A percentile compares a stretch with the other conserved stretches of the same genome.
Evolutionary conservation across 805 yeast species (phyloP).

Genomic region (Sugiyamaella boreocaroliniensis): DNA sequence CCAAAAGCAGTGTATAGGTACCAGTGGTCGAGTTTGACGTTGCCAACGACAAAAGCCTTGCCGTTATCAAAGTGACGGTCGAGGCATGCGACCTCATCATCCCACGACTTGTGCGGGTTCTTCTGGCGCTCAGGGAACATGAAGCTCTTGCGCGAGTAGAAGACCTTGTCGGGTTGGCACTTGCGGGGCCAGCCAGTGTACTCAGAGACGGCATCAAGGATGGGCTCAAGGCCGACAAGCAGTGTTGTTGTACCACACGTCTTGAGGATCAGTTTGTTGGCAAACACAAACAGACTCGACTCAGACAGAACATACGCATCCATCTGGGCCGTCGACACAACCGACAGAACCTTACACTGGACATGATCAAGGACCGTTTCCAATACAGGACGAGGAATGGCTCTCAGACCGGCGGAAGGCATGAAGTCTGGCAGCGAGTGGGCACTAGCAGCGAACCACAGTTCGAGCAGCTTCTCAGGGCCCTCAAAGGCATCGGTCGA

Average conservation of each 20-base stretch:
- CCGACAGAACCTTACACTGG: slow-evolving; percentile 81
- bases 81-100: slow-evolving; percentile 64
- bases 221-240: slow-evolving; percentile 60
- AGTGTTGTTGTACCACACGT: slow-evolving; percentile 97
- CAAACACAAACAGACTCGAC: slow-evolving; percentile 82
- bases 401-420: slow-evolving; percentile 42
- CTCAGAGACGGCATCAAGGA: slow-evolving; percentile 46
- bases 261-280: slow-evolving; percentile 77
- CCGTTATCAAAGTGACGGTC: slow-evolving; percentile 59
- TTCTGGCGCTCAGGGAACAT: slow-evolving; percentile 86
- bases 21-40: slow-evolving; percentile 82
- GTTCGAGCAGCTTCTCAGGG: slow-evolving; percentile 86
- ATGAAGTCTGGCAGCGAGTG: slow-evolving; percentile 35
- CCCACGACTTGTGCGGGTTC: slow-evolving; percentile 80
- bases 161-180: slow-evolving; percentile 52
- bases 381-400: slow-evolving; percentile 63
- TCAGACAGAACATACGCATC: slow-evolving; percentile 87
- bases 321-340: slow-evolving; percentile 54
- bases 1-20: slow-evolving; percentile 55
- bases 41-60: slow-evolving; percentile 71
- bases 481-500: slow-evolving; percentile 94
- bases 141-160: slow-evolving; percentile 86
- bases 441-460: slow-evolving; percentile 69
- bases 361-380: slow-evolving; percentile 69
- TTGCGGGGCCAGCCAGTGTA: slow-evolving; percentile 37